Evolutionary conservation across 116 monocot genomes (phyloP).

Genomic region (Papilionanthe hybrid): DNA sequence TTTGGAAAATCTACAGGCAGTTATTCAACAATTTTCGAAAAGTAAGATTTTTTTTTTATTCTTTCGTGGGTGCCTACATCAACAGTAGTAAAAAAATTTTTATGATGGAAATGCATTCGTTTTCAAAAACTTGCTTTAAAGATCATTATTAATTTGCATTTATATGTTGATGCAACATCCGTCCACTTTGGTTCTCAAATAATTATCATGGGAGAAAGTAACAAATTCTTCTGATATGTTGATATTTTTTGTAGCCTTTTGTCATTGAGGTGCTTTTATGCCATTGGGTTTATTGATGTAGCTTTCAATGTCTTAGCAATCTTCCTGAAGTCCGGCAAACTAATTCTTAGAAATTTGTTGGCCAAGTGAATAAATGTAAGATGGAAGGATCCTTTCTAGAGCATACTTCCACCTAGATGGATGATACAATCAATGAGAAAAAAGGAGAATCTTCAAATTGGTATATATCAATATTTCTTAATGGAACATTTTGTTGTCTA

Average conservation of each 20-base stretch:
- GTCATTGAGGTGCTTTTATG: not conserved
- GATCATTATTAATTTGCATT: not conserved
- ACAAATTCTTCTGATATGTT: constrained; percentile 6
- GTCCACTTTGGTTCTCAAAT: not conserved
- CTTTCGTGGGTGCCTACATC: too few species aligned
- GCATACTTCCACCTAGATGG: constrained; percentile 6
- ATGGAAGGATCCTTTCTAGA: constrained; percentile 1
- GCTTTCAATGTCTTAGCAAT: constrained; percentile 17
- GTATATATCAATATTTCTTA: constrained; percentile 7
- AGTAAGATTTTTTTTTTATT: constrained; percentile 6
- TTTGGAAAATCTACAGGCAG: constrained; percentile 6
- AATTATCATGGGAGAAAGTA: not conserved
- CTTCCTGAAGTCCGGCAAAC: not conserved
- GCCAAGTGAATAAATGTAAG: constrained; percentile 18
- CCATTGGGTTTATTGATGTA: not conserved
- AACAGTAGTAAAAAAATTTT: not conserved
- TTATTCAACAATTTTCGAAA: constrained; percentile 6
- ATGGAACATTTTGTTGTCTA: not conserved
- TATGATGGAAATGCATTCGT: not conserved
- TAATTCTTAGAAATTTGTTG: constrained; percentile 12
- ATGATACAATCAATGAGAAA: constrained; percentile 9
- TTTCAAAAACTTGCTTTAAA: not conserved
- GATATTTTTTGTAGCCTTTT: not conserved
- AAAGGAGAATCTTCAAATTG: constrained; percentile 20
- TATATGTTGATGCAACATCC: not conserved